These are phyloP conservation scores for Bretschneidera sinensis DNA, from an alignment of 345 rosid genomes.

Conservation along the genomic window DNA sequence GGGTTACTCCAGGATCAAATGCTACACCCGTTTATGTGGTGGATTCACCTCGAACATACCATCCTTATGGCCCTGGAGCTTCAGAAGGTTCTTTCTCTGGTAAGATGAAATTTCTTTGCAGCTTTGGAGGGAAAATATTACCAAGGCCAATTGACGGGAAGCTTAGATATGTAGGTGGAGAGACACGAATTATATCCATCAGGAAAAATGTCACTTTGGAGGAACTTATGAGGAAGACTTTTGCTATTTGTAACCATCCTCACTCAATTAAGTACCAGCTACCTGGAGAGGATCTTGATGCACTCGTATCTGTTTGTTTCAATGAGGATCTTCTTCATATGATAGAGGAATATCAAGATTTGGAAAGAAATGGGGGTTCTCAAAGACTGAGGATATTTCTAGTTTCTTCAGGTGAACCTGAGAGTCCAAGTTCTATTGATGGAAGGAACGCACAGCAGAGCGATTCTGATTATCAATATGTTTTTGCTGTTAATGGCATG, in stretches of 20 bases:
- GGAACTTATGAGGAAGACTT: constrained; percentile 62
- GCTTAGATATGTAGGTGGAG: constrained; percentile 91
- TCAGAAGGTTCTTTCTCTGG: constrained; percentile 25
- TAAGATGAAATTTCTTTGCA: constrained; percentile 76
- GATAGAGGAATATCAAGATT: constrained; percentile 76
- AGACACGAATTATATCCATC: constrained; percentile 72
- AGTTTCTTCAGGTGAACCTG: constrained; percentile 43
- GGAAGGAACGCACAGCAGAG: constrained; percentile 35
- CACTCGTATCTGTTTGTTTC: constrained; percentile 73
- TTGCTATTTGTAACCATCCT: constrained; percentile 55
- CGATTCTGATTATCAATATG: constrained; percentile 53
- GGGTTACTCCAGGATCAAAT: constrained; percentile 9
- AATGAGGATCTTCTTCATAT: constrained; percentile 80
- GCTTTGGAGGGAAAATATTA: constrained; percentile 77
- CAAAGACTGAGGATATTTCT: constrained; percentile 79
- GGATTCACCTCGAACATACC: constrained; percentile 39
- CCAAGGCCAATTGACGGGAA: constrained; percentile 80
- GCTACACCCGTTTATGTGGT: constrained; percentile 9
- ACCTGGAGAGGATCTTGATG: constrained; percentile 92
- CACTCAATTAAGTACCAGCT: constrained; percentile 88
- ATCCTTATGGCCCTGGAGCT: constrained; percentile 22
- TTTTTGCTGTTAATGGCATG: constrained; percentile 67
- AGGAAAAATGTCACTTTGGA: constrained; percentile 45
- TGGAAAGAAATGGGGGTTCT: constrained; percentile 55
- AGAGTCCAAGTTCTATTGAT: constrained; percentile 49